A percentile compares a stretch with the other conserved stretches of the same genome.
Evolutionary conservation across 768 basidiomycete genomes (phyloP).

Genomic region (Pleurotus tuber-regium): DNA sequence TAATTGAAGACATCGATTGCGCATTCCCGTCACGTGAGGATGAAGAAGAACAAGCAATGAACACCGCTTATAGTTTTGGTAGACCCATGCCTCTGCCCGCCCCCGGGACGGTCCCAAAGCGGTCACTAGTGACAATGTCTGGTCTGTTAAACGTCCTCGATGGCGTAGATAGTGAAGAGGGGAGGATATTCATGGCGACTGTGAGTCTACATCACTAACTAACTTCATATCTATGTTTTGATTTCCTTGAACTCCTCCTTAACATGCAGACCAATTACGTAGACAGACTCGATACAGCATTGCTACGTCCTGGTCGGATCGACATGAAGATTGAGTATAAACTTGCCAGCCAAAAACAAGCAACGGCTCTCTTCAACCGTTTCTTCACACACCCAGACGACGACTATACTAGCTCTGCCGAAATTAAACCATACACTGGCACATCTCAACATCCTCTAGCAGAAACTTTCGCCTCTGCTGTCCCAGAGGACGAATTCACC

Average conservation of each 20-base stretch:
- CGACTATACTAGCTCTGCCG: background rate
- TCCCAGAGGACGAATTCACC: constrained; percentile 36
- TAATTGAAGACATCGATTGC: constrained; percentile 63
- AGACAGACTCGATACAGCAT: constrained; percentile 52
- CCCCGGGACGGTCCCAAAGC: background rate
- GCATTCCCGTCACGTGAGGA: constrained; percentile 51
- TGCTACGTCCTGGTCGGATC: constrained; percentile 56
- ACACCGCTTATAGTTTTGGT: background rate
- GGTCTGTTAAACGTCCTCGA: constrained; percentile 59
- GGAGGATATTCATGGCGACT: constrained; percentile 60
- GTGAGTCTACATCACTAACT: too few species aligned
- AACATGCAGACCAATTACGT: constrained; percentile 47
- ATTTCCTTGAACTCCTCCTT: background rate
- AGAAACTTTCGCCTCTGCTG: constrained; percentile 24
- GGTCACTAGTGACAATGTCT: constrained; percentile 46
- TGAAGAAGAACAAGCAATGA: constrained; percentile 23
- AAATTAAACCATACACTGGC: background rate
- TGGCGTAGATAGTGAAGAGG: constrained; percentile 60
- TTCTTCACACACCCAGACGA: constrained; percentile 34
- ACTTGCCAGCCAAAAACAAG: constrained; percentile 44
- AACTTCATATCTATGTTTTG: background rate
- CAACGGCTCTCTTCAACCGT: constrained; percentile 43
- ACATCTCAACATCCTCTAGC: constrained; percentile 16
- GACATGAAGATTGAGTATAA: constrained; percentile 53
- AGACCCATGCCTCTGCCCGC: background rate